A percentile compares a stretch with the other conserved stretches of the same genome.
Conservation (phyloP, 331 rosid genomes). For the Stylosanthes scabra region DNA sequence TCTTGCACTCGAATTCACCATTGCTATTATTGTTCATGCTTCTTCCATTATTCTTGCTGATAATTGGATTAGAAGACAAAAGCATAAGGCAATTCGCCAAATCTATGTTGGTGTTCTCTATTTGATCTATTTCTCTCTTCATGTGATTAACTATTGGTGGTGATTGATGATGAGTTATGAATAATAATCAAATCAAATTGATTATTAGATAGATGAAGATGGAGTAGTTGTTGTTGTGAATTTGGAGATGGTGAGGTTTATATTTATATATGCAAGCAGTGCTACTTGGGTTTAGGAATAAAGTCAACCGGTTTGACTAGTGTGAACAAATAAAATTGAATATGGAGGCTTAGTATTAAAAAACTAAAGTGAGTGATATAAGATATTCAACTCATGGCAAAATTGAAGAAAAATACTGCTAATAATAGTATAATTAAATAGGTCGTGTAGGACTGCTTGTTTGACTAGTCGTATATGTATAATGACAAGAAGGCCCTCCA, state of each 20-base stretch:
- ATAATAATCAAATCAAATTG: not conserved
- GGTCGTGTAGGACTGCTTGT: not conserved
- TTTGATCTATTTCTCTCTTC: conserved; percentile 54
- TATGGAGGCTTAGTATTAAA: not conserved
- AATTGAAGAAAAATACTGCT: too few species aligned
- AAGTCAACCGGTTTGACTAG: conserved; percentile 41
- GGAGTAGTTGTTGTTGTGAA: not conserved
- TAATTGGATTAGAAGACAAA: conserved; percentile 41
- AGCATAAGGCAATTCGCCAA: conserved; percentile 57
- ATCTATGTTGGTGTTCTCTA: conserved; percentile 37
- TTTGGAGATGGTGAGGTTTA: not conserved
- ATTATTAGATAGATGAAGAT: not conserved
- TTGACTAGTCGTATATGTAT: not conserved
- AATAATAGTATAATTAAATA: not conserved
- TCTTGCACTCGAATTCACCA: conserved; percentile 67
- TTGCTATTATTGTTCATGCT: too few species aligned
- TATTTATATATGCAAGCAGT: conserved; percentile 22
- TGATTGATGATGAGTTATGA: not conserved
- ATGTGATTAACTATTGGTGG: not conserved
- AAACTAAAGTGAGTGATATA: not conserved
- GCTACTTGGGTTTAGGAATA: not conserved
- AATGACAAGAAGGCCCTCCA: not conserved
- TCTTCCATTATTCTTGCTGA: conserved; percentile 14
- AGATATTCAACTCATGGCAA: not conserved
- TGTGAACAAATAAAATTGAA: not conserved